phyloP scores from a whole-genome alignment of 75 land plant species.

The Pinus albicaulis region DNA sequence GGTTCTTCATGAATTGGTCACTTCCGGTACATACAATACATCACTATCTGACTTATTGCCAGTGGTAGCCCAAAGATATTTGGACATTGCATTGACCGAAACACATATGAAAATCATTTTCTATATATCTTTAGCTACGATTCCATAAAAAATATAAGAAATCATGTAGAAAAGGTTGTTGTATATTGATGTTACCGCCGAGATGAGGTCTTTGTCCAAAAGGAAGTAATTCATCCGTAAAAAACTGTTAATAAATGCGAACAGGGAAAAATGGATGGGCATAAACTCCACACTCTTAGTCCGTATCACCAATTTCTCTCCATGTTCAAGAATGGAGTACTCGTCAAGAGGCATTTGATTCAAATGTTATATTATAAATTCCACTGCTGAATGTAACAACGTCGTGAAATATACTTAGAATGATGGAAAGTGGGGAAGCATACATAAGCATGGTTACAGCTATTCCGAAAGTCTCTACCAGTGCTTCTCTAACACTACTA shows the following conservation, averaged over 20 bases:
- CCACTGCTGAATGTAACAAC: not conserved
- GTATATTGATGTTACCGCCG: slow-evolving; percentile 34
- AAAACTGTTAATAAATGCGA: slow-evolving; percentile 43
- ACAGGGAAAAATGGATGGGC: slow-evolving; percentile 69
- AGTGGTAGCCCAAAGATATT: slow-evolving; percentile 40
- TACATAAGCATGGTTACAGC: slow-evolving; percentile 44
- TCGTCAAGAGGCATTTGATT: not conserved
- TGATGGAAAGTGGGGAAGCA: slow-evolving; percentile 33
- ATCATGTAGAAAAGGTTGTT: not conserved
- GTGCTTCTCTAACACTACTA: slow-evolving; percentile 30
- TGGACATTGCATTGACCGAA: slow-evolving; percentile 20
- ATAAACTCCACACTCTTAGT: slow-evolving; percentile 84
- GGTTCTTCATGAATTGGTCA: too few species aligned
- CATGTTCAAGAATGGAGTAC: not conserved
- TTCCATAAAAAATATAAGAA: not conserved
- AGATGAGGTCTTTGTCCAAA: slow-evolving; percentile 44
- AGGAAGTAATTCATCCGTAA: slow-evolving; percentile 67
- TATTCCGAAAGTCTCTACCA: slow-evolving; percentile 35
- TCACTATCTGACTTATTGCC: slow-evolving; percentile 32
- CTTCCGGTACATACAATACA: slow-evolving; percentile 36
- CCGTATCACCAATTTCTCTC: slow-evolving; percentile 59
- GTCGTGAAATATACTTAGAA: slow-evolving; percentile 27
- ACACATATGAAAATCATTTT: not conserved
- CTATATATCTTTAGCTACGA: not conserved
- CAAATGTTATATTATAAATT: not conserved